phyloP scores from a whole-genome alignment of 441 rosid species.

The California macrophylla region DNA sequence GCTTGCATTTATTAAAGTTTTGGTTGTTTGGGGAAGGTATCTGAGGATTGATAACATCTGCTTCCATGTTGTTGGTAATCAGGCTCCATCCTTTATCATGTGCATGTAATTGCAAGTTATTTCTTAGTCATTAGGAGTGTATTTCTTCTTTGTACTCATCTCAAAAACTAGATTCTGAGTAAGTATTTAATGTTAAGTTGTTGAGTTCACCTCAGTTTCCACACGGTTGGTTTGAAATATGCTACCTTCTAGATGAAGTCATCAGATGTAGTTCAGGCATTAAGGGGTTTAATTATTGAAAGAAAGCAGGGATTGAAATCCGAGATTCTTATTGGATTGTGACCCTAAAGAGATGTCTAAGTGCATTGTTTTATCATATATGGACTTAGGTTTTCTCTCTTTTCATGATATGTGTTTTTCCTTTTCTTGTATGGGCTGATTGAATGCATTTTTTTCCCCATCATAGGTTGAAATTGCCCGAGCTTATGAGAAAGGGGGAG shows the following conservation, averaged over 20 bases:
- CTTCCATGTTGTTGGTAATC: not conserved
- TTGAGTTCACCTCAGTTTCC: not conserved
- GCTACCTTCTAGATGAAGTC: not conserved
- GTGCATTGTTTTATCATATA: not conserved
- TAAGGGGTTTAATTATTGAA: not conserved
- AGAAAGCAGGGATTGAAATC: not conserved
- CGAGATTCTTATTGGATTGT: not conserved
- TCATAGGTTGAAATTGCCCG: constrained; percentile 71
- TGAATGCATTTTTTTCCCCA: not conserved
- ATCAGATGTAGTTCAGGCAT: not conserved
- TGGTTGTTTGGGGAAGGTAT: not conserved
- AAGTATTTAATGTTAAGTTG: not conserved
- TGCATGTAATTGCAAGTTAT: constrained; percentile 1
- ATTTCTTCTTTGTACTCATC: not conserved
- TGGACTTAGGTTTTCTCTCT: not conserved
- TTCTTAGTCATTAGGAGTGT: not conserved
- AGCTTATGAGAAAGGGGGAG: constrained; percentile 89
- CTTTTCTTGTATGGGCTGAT: constrained; percentile 1
- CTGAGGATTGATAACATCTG: not conserved
- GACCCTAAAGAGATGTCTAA: not conserved
- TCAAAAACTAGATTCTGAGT: not conserved
- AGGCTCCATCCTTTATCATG: not conserved
- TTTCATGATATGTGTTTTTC: not conserved
- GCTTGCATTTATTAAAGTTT: not conserved
- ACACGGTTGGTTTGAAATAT: not conserved